Evolutionary conservation across 73 alveolate genomes (phyloP), one percentile per base, ranked within the genome.

Genomic region (Uronychia setigera): DNA sequence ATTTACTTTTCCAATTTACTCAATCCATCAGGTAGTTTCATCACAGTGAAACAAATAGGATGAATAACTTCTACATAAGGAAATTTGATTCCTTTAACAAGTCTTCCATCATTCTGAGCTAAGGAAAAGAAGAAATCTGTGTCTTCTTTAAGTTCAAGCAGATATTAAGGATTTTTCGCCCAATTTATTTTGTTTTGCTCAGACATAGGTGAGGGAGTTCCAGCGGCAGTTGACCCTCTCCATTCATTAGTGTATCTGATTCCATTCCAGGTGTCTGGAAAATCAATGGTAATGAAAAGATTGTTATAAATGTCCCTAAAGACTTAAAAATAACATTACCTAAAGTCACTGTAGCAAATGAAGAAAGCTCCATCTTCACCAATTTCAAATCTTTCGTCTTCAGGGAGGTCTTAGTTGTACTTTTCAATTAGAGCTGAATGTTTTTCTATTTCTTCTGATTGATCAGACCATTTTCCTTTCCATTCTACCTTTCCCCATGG

Each of bases 401-500:
- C 94, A 85, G 79, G 85, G 59, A 91, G 81, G 74, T 80, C 80
- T 74, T 59, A 86, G 80, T 85, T 81, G 79, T 90, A 94, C 80
- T 88, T 76, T 27, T 74, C 89, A 77, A 87, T 77, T 76, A 27
- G 60, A 77, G 79, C 87, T 81, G 76, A 85, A 94, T 89, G 85
- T 59, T 80, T 79, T 60, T 88, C 91, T 25, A 95, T 85, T 85
- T 97, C 98, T 14, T 96, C 99, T 32, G 97, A 92, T 35, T 87
- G 92, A 82, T 96, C 99, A 83, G 98, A 78, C 99, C 99, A 98
- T 86, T 95, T 95, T 27, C 99, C 99, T 84, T 92, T 92, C 96
- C 96, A 91, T 90, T 98, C 99, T 86, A 94, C 95, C 79, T 95
- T 92, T 46, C 99, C 99, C 99, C 99, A 98, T 0, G 99, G 99